Conservation (phyloP, 208 protist species). For the Trypanosoma melophagium region DNA sequence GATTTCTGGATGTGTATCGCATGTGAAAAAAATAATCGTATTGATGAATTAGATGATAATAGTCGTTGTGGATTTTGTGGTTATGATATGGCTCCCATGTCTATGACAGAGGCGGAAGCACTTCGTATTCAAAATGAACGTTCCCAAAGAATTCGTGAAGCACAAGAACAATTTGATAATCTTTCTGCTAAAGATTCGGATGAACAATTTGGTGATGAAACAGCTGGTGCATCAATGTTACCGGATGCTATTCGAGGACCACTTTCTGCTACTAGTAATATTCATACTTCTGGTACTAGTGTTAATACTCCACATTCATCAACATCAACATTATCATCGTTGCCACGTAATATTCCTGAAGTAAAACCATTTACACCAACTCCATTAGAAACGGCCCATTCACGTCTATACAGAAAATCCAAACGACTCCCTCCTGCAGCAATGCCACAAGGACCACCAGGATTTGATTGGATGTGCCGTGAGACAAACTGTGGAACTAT, state of each 20-base stretch:
- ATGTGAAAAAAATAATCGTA: conserved; percentile 85
- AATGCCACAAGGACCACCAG: conserved; percentile 50
- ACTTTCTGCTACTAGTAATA: not conserved
- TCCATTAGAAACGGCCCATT: conserved; percentile 17
- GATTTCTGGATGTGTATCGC: conserved; percentile 85
- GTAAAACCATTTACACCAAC: conserved; percentile 27
- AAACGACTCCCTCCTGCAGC: conserved; percentile 17
- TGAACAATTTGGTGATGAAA: conserved; percentile 58
- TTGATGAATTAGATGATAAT: conserved; percentile 86
- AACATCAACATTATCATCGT: not conserved
- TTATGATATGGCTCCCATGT: conserved; percentile 86
- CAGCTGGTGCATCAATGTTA: conserved; percentile 37
- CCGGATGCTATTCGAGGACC: conserved; percentile 8
- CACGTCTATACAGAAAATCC: conserved; percentile 23
- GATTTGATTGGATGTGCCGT: conserved; percentile 90
- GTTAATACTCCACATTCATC: not conserved
- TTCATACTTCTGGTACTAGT: not conserved
- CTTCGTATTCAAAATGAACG: conserved; percentile 44
- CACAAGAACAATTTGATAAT: conserved; percentile 67
- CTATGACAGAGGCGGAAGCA: conserved; percentile 47
- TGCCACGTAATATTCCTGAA: conserved; percentile 15
- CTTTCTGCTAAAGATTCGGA: conserved; percentile 59
- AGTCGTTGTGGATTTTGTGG: conserved; percentile 81
- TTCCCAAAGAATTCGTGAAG: conserved; percentile 30
- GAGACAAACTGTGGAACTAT: conserved; percentile 53